A percentile compares a stretch with the other conserved stretches of the same genome.
Evolutionary conservation across 768 basidiomycete species (phyloP).

Genomic region (Leccinum truebloodii): DNA sequence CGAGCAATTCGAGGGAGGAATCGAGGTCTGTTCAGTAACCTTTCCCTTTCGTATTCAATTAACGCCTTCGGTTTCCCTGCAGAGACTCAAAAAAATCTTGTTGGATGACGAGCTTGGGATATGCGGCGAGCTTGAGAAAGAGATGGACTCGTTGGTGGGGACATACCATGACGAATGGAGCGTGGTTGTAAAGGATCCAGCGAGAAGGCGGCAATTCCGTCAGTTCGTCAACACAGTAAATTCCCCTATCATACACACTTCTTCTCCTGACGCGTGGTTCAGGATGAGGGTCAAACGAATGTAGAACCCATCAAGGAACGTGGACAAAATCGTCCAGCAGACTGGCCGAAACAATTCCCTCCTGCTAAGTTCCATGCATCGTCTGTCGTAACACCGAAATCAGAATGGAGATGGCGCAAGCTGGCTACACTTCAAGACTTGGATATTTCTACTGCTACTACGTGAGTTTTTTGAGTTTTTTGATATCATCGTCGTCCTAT

Average conservation of each 20-base stretch:
- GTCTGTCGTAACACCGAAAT: slow-evolving; percentile 44
- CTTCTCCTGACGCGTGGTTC: not conserved
- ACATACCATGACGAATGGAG: slow-evolving; percentile 75
- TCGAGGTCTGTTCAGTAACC: slow-evolving; percentile 44
- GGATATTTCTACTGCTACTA: slow-evolving; percentile 47
- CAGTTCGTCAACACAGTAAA: slow-evolving; percentile 66
- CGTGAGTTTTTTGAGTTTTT: slow-evolving; percentile 37
- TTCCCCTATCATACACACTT: not conserved
- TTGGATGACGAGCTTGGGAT: slow-evolving; percentile 74
- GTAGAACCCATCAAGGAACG: slow-evolving; percentile 53
- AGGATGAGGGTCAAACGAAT: not conserved
- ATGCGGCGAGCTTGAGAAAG: slow-evolving; percentile 62
- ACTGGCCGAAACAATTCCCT: slow-evolving; percentile 63
- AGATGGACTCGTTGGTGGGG: slow-evolving; percentile 65
- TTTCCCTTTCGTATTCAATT: not conserved
- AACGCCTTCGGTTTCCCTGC: not conserved
- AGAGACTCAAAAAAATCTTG: slow-evolving; percentile 64
- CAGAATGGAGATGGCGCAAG: slow-evolving; percentile 57
- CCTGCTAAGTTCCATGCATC: slow-evolving; percentile 44
- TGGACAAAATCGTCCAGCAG: slow-evolving; percentile 61
- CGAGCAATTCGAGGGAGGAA: slow-evolving; percentile 66
- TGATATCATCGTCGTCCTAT: not conserved
- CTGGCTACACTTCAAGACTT: slow-evolving; percentile 53
- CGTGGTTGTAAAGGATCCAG: slow-evolving; percentile 56
- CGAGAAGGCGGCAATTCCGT: slow-evolving; percentile 49